A percentile compares a stretch with the other conserved stretches of the same genome.
These are phyloP conservation scores for Fusarium odoratissimum DNA, from an alignment of 2,329 filamentous ascomycete species.

Conservation along the genomic window DNA sequence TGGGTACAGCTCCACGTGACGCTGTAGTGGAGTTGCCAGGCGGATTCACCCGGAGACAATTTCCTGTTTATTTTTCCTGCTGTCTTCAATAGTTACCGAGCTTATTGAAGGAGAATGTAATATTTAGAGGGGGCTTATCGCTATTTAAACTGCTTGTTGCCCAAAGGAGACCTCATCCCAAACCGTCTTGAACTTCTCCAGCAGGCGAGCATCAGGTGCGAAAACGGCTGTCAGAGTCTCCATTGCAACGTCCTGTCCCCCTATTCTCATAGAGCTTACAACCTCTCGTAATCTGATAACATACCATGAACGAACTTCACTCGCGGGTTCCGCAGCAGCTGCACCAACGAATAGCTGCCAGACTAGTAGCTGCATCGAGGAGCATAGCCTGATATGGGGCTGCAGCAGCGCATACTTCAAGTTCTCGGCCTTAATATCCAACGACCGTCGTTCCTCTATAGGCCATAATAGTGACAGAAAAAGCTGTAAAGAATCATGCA, in stretches of 20 bases:
- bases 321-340: background rate
- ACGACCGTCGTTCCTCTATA: rapidly evolving
- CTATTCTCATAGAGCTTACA: background rate
- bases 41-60: background rate
- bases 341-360: slow-evolving; percentile 41
- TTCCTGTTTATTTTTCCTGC: rapidly evolving
- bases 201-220: background rate
- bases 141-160: too few species aligned
- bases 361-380: slow-evolving; percentile 27
- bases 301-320: slow-evolving; percentile 10
- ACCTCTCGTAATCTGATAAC: background rate
- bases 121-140: background rate
- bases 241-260: background rate
- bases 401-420: slow-evolving; percentile 6
- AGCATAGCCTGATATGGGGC: slow-evolving; percentile 29
- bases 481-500: slow-evolving; percentile 1
- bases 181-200: background rate
- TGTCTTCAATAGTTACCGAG: too few species aligned
- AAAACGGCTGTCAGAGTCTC: background rate
- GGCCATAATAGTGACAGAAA: slow-evolving; percentile 33
- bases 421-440: background rate
- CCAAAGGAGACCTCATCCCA: slow-evolving; percentile 11
- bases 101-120: background rate
- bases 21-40: background rate
- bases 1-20: slow-evolving; percentile 2